Evolutionary conservation across 805 yeast genomes (phyloP).

Genomic region (Teunomyces kruisii): DNA sequence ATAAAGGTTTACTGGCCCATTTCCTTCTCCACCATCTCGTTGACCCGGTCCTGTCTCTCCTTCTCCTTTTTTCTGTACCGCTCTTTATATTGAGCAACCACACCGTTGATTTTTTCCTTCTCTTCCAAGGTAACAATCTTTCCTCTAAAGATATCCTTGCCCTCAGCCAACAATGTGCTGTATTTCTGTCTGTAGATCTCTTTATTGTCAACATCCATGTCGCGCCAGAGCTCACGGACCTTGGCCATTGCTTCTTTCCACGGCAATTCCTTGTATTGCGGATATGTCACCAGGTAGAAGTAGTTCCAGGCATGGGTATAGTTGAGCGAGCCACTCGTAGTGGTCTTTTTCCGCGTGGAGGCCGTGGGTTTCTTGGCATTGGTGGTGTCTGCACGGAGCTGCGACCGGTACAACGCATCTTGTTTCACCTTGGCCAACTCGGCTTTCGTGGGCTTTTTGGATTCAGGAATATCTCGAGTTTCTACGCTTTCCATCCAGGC

Average conservation of each 20-base stretch:
- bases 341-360: conserved; percentile 5
- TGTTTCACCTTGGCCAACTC: conserved; percentile 15
- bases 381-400: conserved; percentile 20
- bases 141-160: conserved; percentile 30
- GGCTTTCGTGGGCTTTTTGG: conserved; percentile 11
- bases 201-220: conserved; percentile 25
- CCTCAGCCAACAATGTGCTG: conserved; percentile 21
- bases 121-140: conserved; percentile 26
- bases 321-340: conserved; percentile 17
- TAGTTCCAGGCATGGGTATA: conserved; percentile 40
- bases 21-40: conserved; percentile 1
- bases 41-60: conserved; percentile 6
- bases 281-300: conserved; percentile 19
- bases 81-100: conserved; percentile 13
- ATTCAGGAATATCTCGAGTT: conserved; percentile 10
- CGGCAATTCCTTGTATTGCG: conserved; percentile 14
- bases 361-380: conserved; percentile 6
- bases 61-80: conserved; percentile 6
- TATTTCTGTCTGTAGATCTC: conserved; percentile 29
- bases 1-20: conserved; percentile 1
- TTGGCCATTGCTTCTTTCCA: conserved; percentile 13
- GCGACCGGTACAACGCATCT: conserved; percentile 20
- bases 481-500: conserved; percentile 16
- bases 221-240: conserved; percentile 24
- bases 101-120: conserved; percentile 16